These are phyloP conservation scores for Daldinia loculata DNA, from an alignment of 495 filamentous ascomycete species.

Conservation along the genomic window DNA sequence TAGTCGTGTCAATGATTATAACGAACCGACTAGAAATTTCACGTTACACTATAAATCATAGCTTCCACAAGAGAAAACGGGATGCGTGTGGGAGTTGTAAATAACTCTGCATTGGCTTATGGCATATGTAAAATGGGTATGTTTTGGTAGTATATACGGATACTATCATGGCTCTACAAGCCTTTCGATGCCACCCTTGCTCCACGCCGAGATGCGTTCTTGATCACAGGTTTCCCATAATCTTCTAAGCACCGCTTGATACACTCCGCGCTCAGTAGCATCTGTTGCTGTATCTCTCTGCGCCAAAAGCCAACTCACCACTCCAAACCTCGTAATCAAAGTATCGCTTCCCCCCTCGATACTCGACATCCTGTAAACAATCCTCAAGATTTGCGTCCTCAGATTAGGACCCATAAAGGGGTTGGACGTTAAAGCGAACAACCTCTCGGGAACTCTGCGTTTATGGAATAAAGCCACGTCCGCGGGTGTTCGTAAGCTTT, in stretches of 20 bases:
- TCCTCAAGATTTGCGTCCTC: constrained; percentile 72
- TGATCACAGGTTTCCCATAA: constrained; percentile 77
- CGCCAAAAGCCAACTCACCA: constrained; percentile 79
- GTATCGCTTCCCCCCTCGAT: constrained; percentile 85
- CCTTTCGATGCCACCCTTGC: constrained; percentile 56
- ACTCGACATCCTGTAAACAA: constrained; percentile 75
- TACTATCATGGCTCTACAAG: constrained; percentile 16
- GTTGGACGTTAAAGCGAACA: constrained; percentile 75
- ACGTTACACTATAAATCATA: too few species aligned
- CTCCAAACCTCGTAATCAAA: constrained; percentile 82
- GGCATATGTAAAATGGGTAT: not conserved
- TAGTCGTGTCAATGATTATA: too few species aligned
- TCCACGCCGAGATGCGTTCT: constrained; percentile 73
- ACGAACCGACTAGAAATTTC: too few species aligned
- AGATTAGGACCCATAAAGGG: constrained; percentile 66
- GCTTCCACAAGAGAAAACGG: too few species aligned
- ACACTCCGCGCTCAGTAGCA: constrained; percentile 56
- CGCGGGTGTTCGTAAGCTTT: constrained; percentile 61
- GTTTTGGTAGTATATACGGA: not conserved
- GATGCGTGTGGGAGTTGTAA: not conserved
- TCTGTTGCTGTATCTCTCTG: constrained; percentile 52
- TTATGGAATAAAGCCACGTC: constrained; percentile 88
- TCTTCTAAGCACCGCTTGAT: constrained; percentile 66
- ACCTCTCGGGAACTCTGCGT: constrained; percentile 78
- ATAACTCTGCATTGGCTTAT: not conserved